Base-by-base conservation (phyloP, 1,139 yeast genomes). In the Taphrina betulina region DNA sequence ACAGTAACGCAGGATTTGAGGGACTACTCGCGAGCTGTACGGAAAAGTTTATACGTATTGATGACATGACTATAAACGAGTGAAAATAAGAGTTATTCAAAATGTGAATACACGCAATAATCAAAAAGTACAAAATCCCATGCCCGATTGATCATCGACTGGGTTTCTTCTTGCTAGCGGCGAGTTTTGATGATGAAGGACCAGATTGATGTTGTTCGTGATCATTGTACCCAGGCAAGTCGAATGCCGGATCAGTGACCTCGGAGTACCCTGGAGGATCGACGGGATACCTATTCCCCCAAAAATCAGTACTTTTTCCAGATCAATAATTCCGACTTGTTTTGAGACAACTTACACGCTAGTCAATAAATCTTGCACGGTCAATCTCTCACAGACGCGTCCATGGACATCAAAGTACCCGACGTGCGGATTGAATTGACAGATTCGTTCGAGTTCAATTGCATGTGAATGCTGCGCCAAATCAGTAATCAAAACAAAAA, bases 371-470 rank as follows among this genome's bases (percentile, higher is more conserved):
- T 41, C 45, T 28, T 41, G 45, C 10, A 41, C 45, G 5, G 23
- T 28, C 35, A 26, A 28, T 2, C 45, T 33, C 19, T 41, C 45
- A 23, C 33, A 28, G 22, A 41, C 45, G 5, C 45, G 45, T 5
- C 45, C 45, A 16, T 41, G 35, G 36, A 41, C 45, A 14, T 41
- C 45, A n/a, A 41, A 26, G 22, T 26, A 41, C n/a, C 45, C 45
- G 23, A 41, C 45, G 22, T 41, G 45, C 4, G 45, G 45, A 17
- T 41, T 41, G 35, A 41, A 41, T 28, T 41, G 33, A 14, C 29
- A 16, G 19, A 41, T 28, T 4, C 45, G 5, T 16, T 41, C 45
- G 3, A 41, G 45, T 23, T 41, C 45, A 16, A 41, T 41, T 22
- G 45, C 45, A 41, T 41, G 45, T 8, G 29, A 20, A 35, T 41